Conservation (phyloP, 306 rosid species). For the Cicer cuneatum region DNA sequence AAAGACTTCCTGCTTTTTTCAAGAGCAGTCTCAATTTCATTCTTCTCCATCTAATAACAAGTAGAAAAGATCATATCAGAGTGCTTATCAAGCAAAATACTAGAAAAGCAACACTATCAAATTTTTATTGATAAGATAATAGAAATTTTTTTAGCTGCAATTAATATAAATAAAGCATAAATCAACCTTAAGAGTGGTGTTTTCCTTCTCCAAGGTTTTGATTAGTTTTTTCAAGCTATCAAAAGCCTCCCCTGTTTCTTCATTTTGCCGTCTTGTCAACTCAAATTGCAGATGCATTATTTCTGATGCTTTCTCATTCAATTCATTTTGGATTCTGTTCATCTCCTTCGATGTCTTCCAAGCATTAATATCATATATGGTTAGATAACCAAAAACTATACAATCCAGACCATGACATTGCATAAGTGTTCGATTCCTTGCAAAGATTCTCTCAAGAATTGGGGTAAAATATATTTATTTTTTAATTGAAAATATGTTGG, state of each 20-base stretch:
- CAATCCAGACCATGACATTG: slow-evolving; percentile 15
- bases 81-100: slow-evolving; percentile 20
- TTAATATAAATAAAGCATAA: slow-evolving; percentile 36
- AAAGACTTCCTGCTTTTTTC: slow-evolving; percentile 54
- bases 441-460: no score
- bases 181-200: slow-evolving; percentile 71
- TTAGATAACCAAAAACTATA: slow-evolving; percentile 44
- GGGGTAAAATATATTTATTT: no score
- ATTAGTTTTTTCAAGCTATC: slow-evolving; percentile 62
- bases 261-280: slow-evolving; percentile 57
- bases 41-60: slow-evolving; percentile 67
- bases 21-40: slow-evolving; percentile 66
- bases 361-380: slow-evolving; percentile 42
- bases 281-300: slow-evolving; percentile 67
- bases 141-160: slow-evolving; percentile 8
- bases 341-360: slow-evolving; percentile 64
- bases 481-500: no score
- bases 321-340: slow-evolving; percentile 56
- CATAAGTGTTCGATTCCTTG: slow-evolving; percentile 21
- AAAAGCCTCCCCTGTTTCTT: slow-evolving; percentile 47
- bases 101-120: slow-evolving; percentile 12
- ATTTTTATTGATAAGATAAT: background rate
- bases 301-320: slow-evolving; percentile 69
- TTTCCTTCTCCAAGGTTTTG: slow-evolving; percentile 75
- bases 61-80: slow-evolving; percentile 38